phyloP scores from a whole-genome alignment of 1,284 basidiomycete species.

The Malassezia caprae region DNA sequence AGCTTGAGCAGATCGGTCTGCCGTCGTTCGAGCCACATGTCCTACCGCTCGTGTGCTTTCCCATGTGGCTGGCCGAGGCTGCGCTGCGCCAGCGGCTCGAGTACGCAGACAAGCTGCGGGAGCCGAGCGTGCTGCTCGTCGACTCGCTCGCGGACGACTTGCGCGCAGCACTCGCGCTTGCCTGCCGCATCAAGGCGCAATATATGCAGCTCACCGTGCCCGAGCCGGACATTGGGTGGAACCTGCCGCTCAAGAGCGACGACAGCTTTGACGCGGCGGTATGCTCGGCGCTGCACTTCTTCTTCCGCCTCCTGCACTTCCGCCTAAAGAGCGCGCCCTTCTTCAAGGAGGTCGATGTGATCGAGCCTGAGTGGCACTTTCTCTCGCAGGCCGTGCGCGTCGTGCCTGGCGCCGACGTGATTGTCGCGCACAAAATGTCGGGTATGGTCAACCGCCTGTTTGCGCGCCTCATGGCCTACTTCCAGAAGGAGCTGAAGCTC shows the following conservation, averaged over 20 bases:
- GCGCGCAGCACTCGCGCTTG: conserved; percentile 79
- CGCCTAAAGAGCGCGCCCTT: conserved; percentile 92
- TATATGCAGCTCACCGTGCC: conserved; percentile 77
- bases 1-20: conserved; percentile 73
- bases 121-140: conserved; percentile 73
- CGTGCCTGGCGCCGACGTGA: conserved; percentile 73
- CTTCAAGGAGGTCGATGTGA: conserved; percentile 93
- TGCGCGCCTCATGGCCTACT: conserved; percentile 73
- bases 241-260: conserved; percentile 72
- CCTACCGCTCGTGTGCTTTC: conserved; percentile 86
- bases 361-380: conserved; percentile 92
- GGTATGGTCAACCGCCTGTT: conserved; percentile 50
- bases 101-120: conserved; percentile 72
- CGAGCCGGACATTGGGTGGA: conserved; percentile 78
- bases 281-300: conserved; percentile 73
- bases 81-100: conserved; percentile 78
- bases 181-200: conserved; percentile 86
- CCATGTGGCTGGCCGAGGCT: conserved; percentile 85
- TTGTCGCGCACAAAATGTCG: conserved; percentile 59
- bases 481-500: conserved; percentile 81
- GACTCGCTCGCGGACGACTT: conserved; percentile 93
- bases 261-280: conserved; percentile 82
- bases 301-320: conserved; percentile 89
- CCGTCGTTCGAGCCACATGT: conserved; percentile 87
- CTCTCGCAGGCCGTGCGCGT: conserved; percentile 85